These are phyloP conservation scores for Penicillium sp. DNA, from an alignment of 2,329 filamentous ascomycete species.

Conservation along the genomic window DNA sequence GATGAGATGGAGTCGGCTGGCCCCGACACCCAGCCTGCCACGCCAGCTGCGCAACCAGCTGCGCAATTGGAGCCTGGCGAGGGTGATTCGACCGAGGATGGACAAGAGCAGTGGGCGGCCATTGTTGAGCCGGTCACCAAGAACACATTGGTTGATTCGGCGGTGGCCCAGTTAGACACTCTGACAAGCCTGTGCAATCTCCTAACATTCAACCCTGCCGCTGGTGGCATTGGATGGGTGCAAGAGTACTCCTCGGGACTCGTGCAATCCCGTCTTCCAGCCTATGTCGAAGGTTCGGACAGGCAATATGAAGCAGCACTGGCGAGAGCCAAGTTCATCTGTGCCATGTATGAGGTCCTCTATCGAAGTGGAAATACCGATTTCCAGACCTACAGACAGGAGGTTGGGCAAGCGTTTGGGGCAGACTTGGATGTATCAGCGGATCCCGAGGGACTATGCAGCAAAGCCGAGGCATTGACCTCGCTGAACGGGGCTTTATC, in stretches of 20 bases:
- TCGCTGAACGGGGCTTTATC: conserved; percentile 48
- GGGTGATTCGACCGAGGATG: conserved; percentile 13
- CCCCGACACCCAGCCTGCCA: conserved; percentile 8
- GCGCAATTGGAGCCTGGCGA: conserved; percentile 11
- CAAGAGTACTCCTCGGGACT: conserved; percentile 52
- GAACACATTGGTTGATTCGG: conserved; percentile 61
- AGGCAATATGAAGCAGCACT: conserved; percentile 50
- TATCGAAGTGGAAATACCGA: conserved; percentile 50
- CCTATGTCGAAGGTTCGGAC: conserved; percentile 45
- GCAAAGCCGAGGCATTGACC: conserved; percentile 53
- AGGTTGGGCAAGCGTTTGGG: conserved; percentile 40
- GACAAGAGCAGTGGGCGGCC: conserved; percentile 58
- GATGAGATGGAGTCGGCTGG: conserved; percentile 34
- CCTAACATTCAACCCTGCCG: conserved; percentile 38
- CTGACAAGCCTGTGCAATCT: conserved; percentile 50
- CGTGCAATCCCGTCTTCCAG: conserved; percentile 49
- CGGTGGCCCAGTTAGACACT: conserved; percentile 57
- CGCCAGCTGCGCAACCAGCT: conserved; percentile 7
- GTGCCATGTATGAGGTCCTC: conserved; percentile 52
- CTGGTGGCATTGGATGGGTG: conserved; percentile 49
- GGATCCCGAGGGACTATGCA: conserved; percentile 48
- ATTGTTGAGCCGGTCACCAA: conserved; percentile 63
- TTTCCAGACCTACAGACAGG: conserved; percentile 48
- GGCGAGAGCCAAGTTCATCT: conserved; percentile 52
- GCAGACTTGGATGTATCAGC: conserved; percentile 37